phyloP scores from a whole-genome alignment of 306 rosid species.

The Prunus mongolica region DNA sequence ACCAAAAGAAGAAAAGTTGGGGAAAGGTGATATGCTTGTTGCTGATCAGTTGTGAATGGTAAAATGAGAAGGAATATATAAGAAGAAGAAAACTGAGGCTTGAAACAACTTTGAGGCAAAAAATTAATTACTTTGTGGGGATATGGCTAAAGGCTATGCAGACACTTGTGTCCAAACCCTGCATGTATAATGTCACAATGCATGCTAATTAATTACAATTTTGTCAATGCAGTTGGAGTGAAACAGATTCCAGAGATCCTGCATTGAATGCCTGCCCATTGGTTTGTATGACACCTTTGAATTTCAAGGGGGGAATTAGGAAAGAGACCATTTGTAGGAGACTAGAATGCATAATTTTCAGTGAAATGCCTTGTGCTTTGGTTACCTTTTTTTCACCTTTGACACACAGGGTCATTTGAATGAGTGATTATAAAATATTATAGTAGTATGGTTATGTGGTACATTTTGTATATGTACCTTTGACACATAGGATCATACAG shows the following conservation, averaged over 20 bases:
- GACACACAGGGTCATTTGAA: neutral
- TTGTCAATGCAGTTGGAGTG: neutral
- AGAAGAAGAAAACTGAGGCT: neutral
- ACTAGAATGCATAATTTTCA: neutral
- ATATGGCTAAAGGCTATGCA: neutral
- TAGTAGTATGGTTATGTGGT: no score
- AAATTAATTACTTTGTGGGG: neutral
- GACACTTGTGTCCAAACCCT: conserved; percentile 9
- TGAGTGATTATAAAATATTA: neutral
- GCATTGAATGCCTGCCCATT: neutral
- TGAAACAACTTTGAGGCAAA: neutral
- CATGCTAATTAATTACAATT: neutral
- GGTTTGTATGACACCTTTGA: conserved; percentile 3
- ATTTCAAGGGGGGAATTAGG: neutral
- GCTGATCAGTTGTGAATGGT: no score
- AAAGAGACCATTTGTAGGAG: neutral
- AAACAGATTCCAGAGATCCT: neutral
- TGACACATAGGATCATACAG: neutral
- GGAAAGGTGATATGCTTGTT: neutral
- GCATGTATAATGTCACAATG: neutral
- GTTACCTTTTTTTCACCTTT: neutral
- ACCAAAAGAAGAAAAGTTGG: neutral
- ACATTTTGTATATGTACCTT: no score
- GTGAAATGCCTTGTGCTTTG: no score
- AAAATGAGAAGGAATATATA: no score